Conservation (phyloP, 768 basidiomycete species). For the Rhodotorula diobovata region DNA sequence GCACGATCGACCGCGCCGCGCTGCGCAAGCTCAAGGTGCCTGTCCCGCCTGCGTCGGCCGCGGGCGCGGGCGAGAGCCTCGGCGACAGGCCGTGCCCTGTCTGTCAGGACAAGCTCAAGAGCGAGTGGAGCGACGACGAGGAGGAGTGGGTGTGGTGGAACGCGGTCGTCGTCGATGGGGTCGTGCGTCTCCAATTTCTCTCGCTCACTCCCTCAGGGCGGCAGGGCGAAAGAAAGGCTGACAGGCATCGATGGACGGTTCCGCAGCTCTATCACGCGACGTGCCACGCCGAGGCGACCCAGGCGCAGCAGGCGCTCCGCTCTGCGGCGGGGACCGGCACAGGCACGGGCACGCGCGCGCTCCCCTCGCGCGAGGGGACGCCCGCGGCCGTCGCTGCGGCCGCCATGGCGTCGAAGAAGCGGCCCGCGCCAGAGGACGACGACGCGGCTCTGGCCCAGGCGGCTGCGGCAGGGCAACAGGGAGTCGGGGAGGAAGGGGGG, state of each 20-base stretch:
- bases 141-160: slow-evolving; percentile 99
- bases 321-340: not conserved
- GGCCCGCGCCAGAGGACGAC: not conserved
- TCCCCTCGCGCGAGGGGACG: slow-evolving; percentile 10
- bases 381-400: not conserved
- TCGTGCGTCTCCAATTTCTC: slow-evolving; percentile 8
- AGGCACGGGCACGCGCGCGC: not conserved
- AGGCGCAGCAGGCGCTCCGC: not conserved
- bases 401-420: not conserved
- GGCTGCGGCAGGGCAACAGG: not conserved
- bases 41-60: slow-evolving; percentile 56
- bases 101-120: slow-evolving; percentile 88
- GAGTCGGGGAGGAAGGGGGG: not conserved
- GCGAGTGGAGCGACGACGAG: slow-evolving; percentile 88
- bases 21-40: slow-evolving; percentile 57
- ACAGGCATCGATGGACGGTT: no score
- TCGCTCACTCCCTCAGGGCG: not conserved
- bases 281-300: slow-evolving; percentile 32
- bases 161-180: slow-evolving; percentile 72
- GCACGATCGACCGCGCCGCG: slow-evolving; percentile 56
- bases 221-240: no score
- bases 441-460: not conserved
- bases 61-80: slow-evolving; percentile 54
- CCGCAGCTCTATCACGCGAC: slow-evolving; percentile 38
- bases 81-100: slow-evolving; percentile 79